Conservation (phyloP, 2,329 filamentous ascomycete species). For the Ilyonectria robusta region DNA sequence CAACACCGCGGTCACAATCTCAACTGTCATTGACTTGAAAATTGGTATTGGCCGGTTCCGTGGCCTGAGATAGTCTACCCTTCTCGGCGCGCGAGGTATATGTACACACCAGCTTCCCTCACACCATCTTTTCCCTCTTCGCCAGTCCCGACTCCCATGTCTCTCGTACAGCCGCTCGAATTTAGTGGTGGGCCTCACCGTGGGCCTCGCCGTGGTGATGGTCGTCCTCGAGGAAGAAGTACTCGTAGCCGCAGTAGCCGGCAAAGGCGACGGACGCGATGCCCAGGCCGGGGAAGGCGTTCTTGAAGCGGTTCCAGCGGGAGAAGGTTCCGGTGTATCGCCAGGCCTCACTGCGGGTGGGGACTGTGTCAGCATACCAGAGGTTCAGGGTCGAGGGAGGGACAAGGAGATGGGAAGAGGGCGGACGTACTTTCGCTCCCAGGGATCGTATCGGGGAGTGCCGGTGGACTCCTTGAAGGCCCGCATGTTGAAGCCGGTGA, state of each 20-base stretch:
- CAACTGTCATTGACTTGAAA: not conserved
- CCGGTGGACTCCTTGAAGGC: constrained; percentile 82
- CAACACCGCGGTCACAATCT: not conserved
- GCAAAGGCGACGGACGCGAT: constrained; percentile 93
- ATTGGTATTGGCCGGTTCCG: constrained; percentile 37
- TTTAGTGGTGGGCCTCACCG: constrained; percentile 70
- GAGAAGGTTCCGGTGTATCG: constrained; percentile 91
- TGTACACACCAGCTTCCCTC: constrained; percentile 38
- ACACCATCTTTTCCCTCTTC: constrained; percentile 30
- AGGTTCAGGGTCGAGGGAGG: not conserved
- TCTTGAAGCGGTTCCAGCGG: constrained; percentile 90
- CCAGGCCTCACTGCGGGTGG: constrained; percentile 86
- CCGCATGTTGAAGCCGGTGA: constrained; percentile 93
- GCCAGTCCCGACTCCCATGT: constrained; percentile 28
- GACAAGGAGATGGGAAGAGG: not conserved
- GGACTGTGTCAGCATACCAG: constrained; percentile 27
- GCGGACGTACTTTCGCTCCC: constrained; percentile 72
- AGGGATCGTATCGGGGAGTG: constrained; percentile 74
- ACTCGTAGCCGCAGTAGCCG: constrained; percentile 90
- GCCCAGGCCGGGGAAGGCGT: constrained; percentile 89
- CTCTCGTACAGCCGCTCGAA: constrained; percentile 33
- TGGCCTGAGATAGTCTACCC: constrained; percentile 36
- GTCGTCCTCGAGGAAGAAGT: constrained; percentile 85
- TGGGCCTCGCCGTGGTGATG: constrained; percentile 69
- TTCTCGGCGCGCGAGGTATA: constrained; percentile 41